Percentiles rank a stretch among this genome's conserved stretches.
phyloP scores from a whole-genome alignment of 345 rosid species.

The Populus pruinosa region DNA sequence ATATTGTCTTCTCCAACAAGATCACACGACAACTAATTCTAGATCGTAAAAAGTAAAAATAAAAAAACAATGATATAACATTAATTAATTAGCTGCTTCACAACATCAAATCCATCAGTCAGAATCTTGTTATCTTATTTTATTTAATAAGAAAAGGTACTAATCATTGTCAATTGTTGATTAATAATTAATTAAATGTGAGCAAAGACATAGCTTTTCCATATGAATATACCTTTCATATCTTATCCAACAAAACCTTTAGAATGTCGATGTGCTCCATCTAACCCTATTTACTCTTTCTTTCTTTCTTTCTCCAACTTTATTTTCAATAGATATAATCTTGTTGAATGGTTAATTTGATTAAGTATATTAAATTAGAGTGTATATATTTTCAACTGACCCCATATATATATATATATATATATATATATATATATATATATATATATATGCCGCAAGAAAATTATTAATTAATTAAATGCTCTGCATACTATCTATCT shows the following conservation, averaged over 20 bases:
- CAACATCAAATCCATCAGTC: neutral
- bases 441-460: too few species aligned
- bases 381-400: too few species aligned
- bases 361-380: too few species aligned
- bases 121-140: neutral
- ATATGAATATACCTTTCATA: neutral
- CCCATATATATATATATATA: too few species aligned
- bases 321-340: too few species aligned
- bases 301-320: neutral
- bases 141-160: neutral
- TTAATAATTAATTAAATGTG: neutral
- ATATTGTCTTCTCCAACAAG: neutral
- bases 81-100: neutral
- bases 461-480: neutral
- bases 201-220: neutral
- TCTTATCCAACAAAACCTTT: neutral
- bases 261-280: neutral
- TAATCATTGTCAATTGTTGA: conserved; percentile 11
- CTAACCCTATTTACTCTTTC: neutral
- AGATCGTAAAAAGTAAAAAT: too few species aligned
- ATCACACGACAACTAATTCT: neutral
- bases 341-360: neutral
- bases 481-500: too few species aligned
- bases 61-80: neutral
- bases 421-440: too few species aligned